These are phyloP conservation scores for Anisodus tanguticus DNA, from an alignment of 257 asterid genomes.

Conservation along the genomic window DNA sequence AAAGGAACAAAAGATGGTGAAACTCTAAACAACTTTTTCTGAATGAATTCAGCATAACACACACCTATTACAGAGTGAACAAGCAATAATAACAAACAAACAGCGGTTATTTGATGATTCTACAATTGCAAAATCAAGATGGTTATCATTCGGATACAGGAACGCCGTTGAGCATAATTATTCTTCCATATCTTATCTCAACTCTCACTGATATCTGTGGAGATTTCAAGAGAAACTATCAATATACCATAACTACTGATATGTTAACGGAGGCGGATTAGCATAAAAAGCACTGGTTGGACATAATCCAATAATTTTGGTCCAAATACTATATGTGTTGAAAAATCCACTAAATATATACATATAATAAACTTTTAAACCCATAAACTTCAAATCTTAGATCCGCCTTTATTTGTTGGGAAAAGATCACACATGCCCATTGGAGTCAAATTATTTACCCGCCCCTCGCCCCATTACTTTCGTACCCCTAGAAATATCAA, in stretches of 20 bases:
- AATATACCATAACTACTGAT: neutral
- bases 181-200: neutral
- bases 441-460: too few species aligned
- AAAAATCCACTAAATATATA: too few species aligned
- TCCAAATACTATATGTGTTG: too few species aligned
- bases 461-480: too few species aligned
- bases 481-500: too few species aligned
- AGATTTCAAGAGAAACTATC: neutral
- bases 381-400: too few species aligned
- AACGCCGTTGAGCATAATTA: neutral
- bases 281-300: too few species aligned
- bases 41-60: neutral
- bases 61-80: neutral
- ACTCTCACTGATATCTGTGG: neutral
- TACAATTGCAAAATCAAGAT: neutral
- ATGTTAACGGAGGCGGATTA: too few species aligned
- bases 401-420: too few species aligned
- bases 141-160: neutral
- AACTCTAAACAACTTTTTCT: neutral
- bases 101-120: neutral
- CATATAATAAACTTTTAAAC: too few species aligned
- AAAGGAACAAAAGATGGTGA: neutral
- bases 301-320: too few species aligned
- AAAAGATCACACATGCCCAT: too few species aligned
- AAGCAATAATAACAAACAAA: neutral